These are phyloP conservation scores for Craspedostauros australis DNA, from an alignment of 108 stramenopile species.

Conservation along the genomic window DNA sequence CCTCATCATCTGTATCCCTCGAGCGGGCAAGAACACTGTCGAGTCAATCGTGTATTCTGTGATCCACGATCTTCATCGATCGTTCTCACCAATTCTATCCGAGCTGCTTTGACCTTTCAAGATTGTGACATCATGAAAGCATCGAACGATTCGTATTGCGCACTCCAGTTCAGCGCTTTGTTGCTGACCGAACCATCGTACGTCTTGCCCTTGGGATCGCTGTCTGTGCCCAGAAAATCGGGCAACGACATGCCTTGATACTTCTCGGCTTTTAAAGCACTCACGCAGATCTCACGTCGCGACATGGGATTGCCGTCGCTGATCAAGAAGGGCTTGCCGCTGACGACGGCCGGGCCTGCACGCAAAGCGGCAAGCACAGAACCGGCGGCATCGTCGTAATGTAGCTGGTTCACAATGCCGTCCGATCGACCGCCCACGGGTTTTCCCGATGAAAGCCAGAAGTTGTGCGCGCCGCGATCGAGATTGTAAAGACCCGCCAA, in stretches of 20 bases:
- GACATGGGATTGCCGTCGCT: slow-evolving; percentile 82
- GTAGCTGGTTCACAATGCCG: slow-evolving; percentile 80
- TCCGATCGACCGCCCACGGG: slow-evolving; percentile 62
- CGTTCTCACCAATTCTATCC: no score
- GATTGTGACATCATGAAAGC: slow-evolving; percentile 66
- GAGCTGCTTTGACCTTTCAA: no score
- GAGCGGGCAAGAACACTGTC: no score
- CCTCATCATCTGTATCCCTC: no score
- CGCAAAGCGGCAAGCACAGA: slow-evolving; percentile 59
- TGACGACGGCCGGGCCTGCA: slow-evolving; percentile 27
- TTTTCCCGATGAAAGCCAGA: slow-evolving; percentile 63
- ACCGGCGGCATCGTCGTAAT: slow-evolving; percentile 85
- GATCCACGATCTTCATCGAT: no score
- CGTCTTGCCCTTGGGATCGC: slow-evolving; percentile 56
- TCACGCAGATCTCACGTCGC: slow-evolving; percentile 71
- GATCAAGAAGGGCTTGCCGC: slow-evolving; percentile 55
- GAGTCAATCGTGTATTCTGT: no score
- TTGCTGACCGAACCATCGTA: slow-evolving; percentile 77
- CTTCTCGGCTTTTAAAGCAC: slow-evolving; percentile 45
- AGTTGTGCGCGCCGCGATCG: slow-evolving; percentile 82
- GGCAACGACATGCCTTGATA: slow-evolving; percentile 57
- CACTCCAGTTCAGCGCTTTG: slow-evolving; percentile 58
- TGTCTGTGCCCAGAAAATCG: slow-evolving; percentile 44
- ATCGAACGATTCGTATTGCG: slow-evolving; percentile 73
- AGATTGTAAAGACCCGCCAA: slow-evolving; percentile 76